Percentiles rank a stretch among this genome's conserved stretches.
phyloP scores from a whole-genome alignment of 495 filamentous ascomycete genomes.

The Trichoderma orchidacearum region DNA sequence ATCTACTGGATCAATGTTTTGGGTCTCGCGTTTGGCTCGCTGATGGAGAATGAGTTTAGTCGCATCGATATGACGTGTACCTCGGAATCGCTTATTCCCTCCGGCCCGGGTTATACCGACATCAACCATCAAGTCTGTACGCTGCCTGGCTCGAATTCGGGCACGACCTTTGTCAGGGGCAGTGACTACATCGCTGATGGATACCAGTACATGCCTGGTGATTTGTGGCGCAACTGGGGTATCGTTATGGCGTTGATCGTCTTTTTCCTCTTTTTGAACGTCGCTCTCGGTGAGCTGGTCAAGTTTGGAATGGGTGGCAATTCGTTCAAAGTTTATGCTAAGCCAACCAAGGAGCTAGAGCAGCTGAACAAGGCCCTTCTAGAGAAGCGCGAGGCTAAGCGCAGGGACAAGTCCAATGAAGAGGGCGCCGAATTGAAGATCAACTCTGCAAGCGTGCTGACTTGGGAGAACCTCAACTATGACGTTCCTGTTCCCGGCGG shows the following conservation, averaged over 20 bases:
- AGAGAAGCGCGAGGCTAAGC: conserved; percentile 39
- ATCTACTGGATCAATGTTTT: conserved; percentile 73
- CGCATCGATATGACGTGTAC: conserved; percentile 49
- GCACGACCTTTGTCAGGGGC: conserved; percentile 44
- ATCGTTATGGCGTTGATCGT: conserved; percentile 56
- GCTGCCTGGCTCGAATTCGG: conserved; percentile 50
- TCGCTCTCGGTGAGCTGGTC: conserved; percentile 62
- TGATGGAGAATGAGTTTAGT: conserved; percentile 80
- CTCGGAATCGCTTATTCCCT: conserved; percentile 48
- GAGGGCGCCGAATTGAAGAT: conserved; percentile 45
- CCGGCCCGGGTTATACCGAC: conserved; percentile 47
- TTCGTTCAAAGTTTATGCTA: conserved; percentile 58
- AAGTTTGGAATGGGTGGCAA: conserved; percentile 67
- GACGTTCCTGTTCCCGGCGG: conserved; percentile 60
- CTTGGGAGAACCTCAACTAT: conserved; percentile 69
- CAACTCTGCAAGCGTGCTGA: conserved; percentile 55
- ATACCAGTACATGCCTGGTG: conserved; percentile 45
- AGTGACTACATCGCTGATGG: conserved; percentile 45
- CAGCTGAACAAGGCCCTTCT: conserved; percentile 51
- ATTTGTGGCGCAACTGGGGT: conserved; percentile 67
- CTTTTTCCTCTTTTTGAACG: conserved; percentile 54
- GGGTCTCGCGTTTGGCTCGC: conserved; percentile 53
- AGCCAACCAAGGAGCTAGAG: conserved; percentile 57
- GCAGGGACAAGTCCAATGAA: conserved; percentile 33
- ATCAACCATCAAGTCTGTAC: conserved; percentile 65